Evolutionary conservation across 345 rosid species (phyloP), one percentile per base, ranked within the genome.

Genomic region (Aegle marmelos): DNA sequence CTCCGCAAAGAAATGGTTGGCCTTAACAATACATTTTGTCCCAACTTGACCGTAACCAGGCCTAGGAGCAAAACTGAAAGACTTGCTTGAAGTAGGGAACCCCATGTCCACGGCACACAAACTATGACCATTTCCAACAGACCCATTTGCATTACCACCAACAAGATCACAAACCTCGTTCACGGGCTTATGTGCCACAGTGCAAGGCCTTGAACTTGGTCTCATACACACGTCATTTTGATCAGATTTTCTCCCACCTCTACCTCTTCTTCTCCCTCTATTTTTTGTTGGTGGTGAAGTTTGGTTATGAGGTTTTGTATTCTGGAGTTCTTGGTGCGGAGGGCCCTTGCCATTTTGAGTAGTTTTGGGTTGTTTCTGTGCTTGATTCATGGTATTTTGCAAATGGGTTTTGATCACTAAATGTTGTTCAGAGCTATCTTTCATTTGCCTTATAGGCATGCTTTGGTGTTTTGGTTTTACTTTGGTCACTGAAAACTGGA

Each of bases 211-310:
- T 65, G 97, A 97, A 87, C 98, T 89, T 53, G 99, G 99, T 79
- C 97, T 90, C 90, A 86, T 89, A 85, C 80, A 94, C 50, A 83
- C 93, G 76, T 94, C 98, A 6, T 88, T 89, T 82, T 92, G 99
- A 80, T 97, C 99, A 74, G 95, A 94, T 81, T 96, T 96, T 79
- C 92, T 80, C 31, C 98, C 98, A 56, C 99, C 99, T 75, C 99
- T 89, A 14, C 98, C 93, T 80, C 98, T 90, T 68, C 99, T 92
- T 78, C 98, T 91, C 41, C 92, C 83, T 81, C 86, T 89, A 50
- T 80, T 90, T 83, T 87, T 92, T 0, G 87, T 50, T 8, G 97
- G 91, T 30, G 98, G 95, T 10, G 97, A 94, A 62, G 88, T 72
- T 82, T 88, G 91, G 82, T 65, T 85, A 66, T 82, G 89, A 58